Evolutionary conservation across 805 yeast genomes (phyloP).

Genomic region (Sungouiella blattae): DNA sequence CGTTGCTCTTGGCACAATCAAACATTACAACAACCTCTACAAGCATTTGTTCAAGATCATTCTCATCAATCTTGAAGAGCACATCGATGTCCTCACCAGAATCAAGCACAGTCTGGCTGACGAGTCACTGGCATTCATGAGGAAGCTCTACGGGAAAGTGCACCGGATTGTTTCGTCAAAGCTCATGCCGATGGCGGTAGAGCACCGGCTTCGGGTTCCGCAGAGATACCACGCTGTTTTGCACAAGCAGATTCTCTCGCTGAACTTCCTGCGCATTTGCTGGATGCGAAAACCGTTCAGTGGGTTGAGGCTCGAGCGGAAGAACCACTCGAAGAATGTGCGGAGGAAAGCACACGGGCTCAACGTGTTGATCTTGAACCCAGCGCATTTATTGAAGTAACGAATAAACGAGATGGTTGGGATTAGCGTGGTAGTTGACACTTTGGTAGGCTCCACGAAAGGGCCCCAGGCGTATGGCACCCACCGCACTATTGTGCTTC

Average conservation of each 20-base stretch:
- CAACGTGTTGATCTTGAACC: conserved; percentile 1
- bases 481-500: not conserved
- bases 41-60: conserved; percentile 36
- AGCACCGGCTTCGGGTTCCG: conserved; percentile 11
- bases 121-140: conserved; percentile 26
- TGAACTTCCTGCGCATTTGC: conserved; percentile 29
- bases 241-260: conserved; percentile 21
- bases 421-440: no score
- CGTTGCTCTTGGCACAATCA: conserved; percentile 19
- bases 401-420: no score
- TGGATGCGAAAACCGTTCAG: conserved; percentile 20
- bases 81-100: conserved; percentile 32
- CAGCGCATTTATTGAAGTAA: not conserved
- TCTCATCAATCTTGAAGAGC: conserved; percentile 35
- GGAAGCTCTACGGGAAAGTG: conserved; percentile 23
- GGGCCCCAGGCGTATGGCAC: no score
- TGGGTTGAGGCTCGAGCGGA: not conserved
- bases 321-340: not conserved
- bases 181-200: conserved; percentile 21
- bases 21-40: conserved; percentile 21
- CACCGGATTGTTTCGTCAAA: conserved; percentile 24
- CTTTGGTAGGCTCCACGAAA: no score
- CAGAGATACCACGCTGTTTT: conserved; percentile 22
- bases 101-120: conserved; percentile 33
- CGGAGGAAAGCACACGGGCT: not conserved